These are phyloP conservation scores for Ajuga chamaepitys DNA, from an alignment of 257 asterid species.

Conservation along the genomic window DNA sequence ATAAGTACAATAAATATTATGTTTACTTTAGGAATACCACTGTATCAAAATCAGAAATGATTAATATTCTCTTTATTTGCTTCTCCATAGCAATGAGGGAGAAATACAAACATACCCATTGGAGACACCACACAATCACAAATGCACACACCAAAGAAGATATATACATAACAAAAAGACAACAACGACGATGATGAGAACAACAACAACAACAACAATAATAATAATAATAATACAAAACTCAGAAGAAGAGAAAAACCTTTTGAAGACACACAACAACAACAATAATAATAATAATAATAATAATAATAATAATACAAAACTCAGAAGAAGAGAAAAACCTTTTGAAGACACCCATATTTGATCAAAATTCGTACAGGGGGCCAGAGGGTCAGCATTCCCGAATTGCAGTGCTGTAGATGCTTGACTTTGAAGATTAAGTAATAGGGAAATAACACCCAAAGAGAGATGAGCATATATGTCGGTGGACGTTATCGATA, in stretches of 20 bases:
- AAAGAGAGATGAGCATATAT: constrained; percentile 88
- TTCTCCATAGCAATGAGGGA: constrained; percentile 1
- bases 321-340: constrained; percentile 17
- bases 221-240: constrained; percentile 6
- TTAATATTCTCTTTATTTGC: not conserved
- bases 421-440: constrained; percentile 87
- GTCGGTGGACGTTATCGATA: constrained; percentile 68
- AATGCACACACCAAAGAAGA: not conserved
- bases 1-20: constrained; percentile 10
- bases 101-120: not conserved
- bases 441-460: constrained; percentile 83
- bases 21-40: not conserved
- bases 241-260: constrained; percentile 35
- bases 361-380: constrained; percentile 85
- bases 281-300: not conserved
- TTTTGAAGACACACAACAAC: constrained; percentile 87
- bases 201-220: not conserved
- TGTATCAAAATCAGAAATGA: not conserved
- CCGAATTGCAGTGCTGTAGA: constrained; percentile 82
- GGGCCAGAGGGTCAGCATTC: constrained; percentile 77
- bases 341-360: constrained; percentile 96
- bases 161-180: too few relatives aligned
- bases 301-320: not conserved
- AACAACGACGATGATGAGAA: not conserved
- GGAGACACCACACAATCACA: not conserved